Conservation (phyloP, 345 rosid species). For the Pistacia integerrima region DNA sequence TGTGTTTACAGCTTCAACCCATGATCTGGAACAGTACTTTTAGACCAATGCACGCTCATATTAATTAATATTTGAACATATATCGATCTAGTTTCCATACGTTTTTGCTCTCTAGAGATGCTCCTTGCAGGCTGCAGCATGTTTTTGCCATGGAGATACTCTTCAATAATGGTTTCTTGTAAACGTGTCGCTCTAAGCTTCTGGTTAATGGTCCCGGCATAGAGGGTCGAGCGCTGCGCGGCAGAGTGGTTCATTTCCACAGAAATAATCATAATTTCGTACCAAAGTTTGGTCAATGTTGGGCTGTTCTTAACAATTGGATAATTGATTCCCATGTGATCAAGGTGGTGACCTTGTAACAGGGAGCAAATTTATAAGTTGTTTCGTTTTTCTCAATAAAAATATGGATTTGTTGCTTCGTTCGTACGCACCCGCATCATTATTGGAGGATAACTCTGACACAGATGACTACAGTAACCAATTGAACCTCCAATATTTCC, state of each 20-base stretch:
- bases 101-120: conserved; percentile 20
- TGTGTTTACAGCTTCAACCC: conserved; percentile 27
- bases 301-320: conserved; percentile 2
- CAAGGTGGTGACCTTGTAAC: conserved; percentile 28
- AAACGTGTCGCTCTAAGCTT: conserved; percentile 20
- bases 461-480: not conserved
- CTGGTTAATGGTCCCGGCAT: conserved; percentile 36
- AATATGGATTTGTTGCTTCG: conserved; percentile 22
- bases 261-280: conserved; percentile 10
- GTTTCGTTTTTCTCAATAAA: conserved; percentile 21
- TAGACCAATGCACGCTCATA: not conserved
- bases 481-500: not conserved
- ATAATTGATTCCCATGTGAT: conserved; percentile 32
- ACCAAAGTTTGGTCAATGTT: conserved; percentile 17
- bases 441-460: conserved; percentile 12
- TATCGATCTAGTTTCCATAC: not conserved
- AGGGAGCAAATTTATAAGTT: conserved; percentile 36
- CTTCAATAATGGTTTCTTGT: not conserved
- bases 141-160: conserved; percentile 5
- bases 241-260: conserved; percentile 1
- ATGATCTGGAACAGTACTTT: conserved; percentile 28
- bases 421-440: conserved; percentile 18
- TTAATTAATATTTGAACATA: too few relatives aligned
- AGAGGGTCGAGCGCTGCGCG: conserved; percentile 28
- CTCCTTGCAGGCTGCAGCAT: not conserved